Conservation (phyloP, 192 early-diverging fungal species). For the Linnemannia hyalina region DNA sequence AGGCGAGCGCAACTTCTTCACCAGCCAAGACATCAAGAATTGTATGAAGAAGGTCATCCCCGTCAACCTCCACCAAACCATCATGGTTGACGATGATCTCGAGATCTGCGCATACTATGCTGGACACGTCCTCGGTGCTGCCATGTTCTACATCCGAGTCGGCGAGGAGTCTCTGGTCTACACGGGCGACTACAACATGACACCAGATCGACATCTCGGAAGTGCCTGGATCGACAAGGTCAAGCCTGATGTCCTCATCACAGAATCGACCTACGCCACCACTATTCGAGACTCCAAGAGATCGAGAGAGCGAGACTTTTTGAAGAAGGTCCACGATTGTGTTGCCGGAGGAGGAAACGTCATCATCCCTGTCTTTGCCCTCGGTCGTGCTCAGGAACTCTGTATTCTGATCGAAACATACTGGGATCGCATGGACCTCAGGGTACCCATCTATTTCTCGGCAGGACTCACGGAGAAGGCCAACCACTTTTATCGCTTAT, state of each 20-base stretch:
- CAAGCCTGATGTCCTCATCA: conserved; percentile 93
- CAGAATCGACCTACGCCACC: conserved; percentile 97
- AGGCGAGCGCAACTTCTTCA: conserved; percentile 93
- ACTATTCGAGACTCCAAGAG: conserved; percentile 96
- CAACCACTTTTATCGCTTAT: conserved; percentile 97
- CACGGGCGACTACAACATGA: conserved; percentile 94
- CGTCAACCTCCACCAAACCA: conserved; percentile 87
- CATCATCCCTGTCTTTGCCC: conserved; percentile 97
- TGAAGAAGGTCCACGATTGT: conserved; percentile 88
- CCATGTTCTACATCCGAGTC: conserved; percentile 92
- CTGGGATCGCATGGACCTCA: conserved; percentile 93
- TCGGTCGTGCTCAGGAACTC: conserved; percentile 97
- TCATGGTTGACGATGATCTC: conserved; percentile 87
- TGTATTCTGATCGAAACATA: conserved; percentile 96
- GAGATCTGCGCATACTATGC: conserved; percentile 94
- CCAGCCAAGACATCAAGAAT: conserved; percentile 86
- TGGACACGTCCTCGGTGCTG: conserved; percentile 97
- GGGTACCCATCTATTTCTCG: conserved; percentile 95
- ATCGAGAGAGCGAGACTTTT: conserved; percentile 92
- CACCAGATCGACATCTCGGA: conserved; percentile 92
- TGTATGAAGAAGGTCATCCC: conserved; percentile 96
- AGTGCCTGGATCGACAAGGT: conserved; percentile 97
- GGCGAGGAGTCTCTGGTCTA: conserved; percentile 85
- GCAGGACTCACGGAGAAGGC: conserved; percentile 95
- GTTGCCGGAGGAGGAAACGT: conserved; percentile 87